A percentile compares a stretch with the other conserved stretches of the same genome.
Conservation (phyloP, 2,329 filamentous ascomycete species). For the Colletotrichum brevisporum region DNA sequence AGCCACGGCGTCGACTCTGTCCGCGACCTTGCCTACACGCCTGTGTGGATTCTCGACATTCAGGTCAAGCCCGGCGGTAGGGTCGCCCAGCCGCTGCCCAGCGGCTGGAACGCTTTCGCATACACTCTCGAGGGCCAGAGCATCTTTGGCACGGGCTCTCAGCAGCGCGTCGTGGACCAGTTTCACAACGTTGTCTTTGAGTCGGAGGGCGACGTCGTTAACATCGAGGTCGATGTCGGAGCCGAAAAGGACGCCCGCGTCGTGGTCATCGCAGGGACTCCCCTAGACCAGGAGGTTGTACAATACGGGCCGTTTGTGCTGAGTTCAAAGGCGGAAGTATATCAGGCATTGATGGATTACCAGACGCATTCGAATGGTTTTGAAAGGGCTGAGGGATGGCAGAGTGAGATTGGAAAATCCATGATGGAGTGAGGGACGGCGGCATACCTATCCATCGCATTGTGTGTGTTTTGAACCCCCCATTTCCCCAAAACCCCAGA, state of each 20-base stretch:
- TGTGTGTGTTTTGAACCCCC: background rate
- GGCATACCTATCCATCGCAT: background rate
- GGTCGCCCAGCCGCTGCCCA: slow-evolving; percentile 81
- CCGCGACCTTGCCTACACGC: slow-evolving; percentile 93
- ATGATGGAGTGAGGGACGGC: slow-evolving; percentile 64
- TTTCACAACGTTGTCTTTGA: slow-evolving; percentile 95
- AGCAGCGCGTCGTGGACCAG: slow-evolving; percentile 70
- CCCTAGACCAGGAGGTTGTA: slow-evolving; percentile 83
- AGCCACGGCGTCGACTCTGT: slow-evolving; percentile 88
- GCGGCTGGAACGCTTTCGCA: slow-evolving; percentile 90
- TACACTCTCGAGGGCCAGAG: slow-evolving; percentile 86
- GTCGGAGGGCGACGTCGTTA: slow-evolving; percentile 81
- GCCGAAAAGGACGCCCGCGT: slow-evolving; percentile 72
- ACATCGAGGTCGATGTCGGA: slow-evolving; percentile 76
- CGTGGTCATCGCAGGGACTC: slow-evolving; percentile 83
- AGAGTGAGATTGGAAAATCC: slow-evolving; percentile 87
- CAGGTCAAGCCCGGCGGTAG: slow-evolving; percentile 83
- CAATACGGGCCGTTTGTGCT: slow-evolving; percentile 92
- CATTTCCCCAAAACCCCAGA: too few species aligned
- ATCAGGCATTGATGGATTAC: slow-evolving; percentile 83
- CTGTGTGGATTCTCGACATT: slow-evolving; percentile 95
- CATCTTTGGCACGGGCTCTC: slow-evolving; percentile 69
- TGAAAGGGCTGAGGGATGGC: slow-evolving; percentile 83
- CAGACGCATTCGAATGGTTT: slow-evolving; percentile 83
- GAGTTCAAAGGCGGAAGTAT: slow-evolving; percentile 78